Evolutionary conservation across 202 grass and related monocot genomes (phyloP), one percentile per base, ranked within the genome.

Genomic region (Dendrocalamus latiflorus): DNA sequence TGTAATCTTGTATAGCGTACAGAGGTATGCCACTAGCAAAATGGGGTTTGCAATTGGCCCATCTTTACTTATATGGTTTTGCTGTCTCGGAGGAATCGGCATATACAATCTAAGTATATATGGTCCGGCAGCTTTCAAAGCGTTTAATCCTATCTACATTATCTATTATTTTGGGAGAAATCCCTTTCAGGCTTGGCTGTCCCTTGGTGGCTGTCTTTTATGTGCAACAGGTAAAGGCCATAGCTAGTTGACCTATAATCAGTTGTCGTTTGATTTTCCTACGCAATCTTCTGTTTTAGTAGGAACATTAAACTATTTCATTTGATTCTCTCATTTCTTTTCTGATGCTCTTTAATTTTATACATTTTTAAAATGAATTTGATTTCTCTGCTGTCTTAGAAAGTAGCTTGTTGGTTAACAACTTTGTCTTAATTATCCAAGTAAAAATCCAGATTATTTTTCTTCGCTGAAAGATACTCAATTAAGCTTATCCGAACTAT

Each of bases 1-100:
- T 88, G 70, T 95, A 78, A 82, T 98, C 54, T 80, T 98, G 75
- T 98, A 90, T 85, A 93, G 89, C 74, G 30, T 91, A 81, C 93
- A 95, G 90, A 98, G 81, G 69, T 98, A 88, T 87, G 93, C 93
- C 43, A 95, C 91, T 82, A 95, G 90, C 85, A 98, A 98, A 93
- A 86, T 98, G 42, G 95, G 95, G 28, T 88, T 98, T 93, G 87
- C 47, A 49, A 62, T 98, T 77, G 95, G 95, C 55, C 95, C 95
- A 61, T 86, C 82, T 88, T 95, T 98, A 81, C 90, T 98, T 82
- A 71, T 95, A 88, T 98, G 95, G 95, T 95, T 98, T 93, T 93
- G 82, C 74, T 98, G 83, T 65, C 89, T 98, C 57, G 95, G 95
- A 79, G 90, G 82, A 67, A 90, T 98, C 60, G 91, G 92, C 77